Base-by-base conservation (phyloP, 768 basidiomycete genomes). In the Termitomyces sp. region DNA sequence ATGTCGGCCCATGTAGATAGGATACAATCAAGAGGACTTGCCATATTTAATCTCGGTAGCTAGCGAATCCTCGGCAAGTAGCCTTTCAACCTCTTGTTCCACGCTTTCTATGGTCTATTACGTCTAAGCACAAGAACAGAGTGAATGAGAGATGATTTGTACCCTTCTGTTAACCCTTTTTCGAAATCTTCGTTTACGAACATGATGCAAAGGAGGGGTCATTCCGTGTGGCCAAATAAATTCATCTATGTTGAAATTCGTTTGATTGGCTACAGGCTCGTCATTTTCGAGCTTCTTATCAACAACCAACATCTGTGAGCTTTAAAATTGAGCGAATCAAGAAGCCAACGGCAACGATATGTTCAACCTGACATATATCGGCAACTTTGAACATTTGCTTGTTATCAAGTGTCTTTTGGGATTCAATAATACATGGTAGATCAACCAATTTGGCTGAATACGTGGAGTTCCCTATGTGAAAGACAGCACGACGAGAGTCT, bases 371-470 rank as follows among this genome's bases (percentile, higher is more conserved):
- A 74, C 91, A 96, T 72, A 99, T 96, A 68, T 99, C 97, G 38
- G 94, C 95, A 6, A 95, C 91, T 71, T 99, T 99, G 78, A 98
- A 97, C 84, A 97, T 88, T 65, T 97, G 93, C 68, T 95, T 93
- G 68, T 87, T 90, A 71, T 98, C 97, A 48, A 96, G 71, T 2
- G 96, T 93, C 77, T 98, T 98, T 70, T 98, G 95, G 12, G 91
- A 83, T 66, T 99, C 97, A 59, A 95, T 78, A 50, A 99, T 83
- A 69, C 90, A 91, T 2, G 97, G 97, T 44, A 99, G 75, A 70
- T 99, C 97, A 55, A 98, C 97, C 22, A 99, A 81, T 70, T 98
- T 98, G 21, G 96, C 84, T 28, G 90, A 83, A 67, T 95, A 96
- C 0, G 83, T 77, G 51, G 78, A 83, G 56, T 85, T 85, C 11